Base-by-base conservation (phyloP, 2,329 filamentous ascomycete species). In the Calonectria pseudoturangicola region DNA sequence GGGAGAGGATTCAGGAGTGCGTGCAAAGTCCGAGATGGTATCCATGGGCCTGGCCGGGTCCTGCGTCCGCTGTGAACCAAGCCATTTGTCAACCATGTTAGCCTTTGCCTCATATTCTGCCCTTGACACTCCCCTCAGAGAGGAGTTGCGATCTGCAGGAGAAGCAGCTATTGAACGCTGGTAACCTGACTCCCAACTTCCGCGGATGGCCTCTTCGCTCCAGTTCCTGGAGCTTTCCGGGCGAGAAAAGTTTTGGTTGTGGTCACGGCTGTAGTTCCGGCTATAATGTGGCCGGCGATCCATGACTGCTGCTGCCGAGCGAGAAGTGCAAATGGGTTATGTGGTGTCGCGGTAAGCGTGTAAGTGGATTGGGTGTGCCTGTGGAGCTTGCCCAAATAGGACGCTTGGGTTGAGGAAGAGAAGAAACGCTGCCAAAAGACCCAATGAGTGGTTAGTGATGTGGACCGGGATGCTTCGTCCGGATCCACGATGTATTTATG, bases 161-260 rank as follows among this genome's bases (percentile, higher is more conserved):
- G 79, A 76, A 36, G 76, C 54, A 28, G 75, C 76, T 47, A 70
- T 69, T n/a, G 78, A 73, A 39, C 68, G 68, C n/a, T 78, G 76
- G 51, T 76, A 75, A 51, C 71, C 76, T 28, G 77, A 79, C 39
- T 77, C 76, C 74, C 77, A 78, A 64, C 78, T 81, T 4, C 79
- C 79, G 10, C 77, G 76, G 48, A 80, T 73, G 5, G 78, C 78
- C 45, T 81, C 79, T 9, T 79, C 79, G 30, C 79, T 81, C 79
- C 79, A 81, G n/a, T 80, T 76, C 5, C 78, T 70, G 16, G 78
- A 80, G 68, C 73, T 74, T n/a, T 77, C 78, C n/a, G 74, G 68
- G 56, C 75, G 33, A 25, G 54, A 41, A 60, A 60, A 60, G 21
- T 5, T 8, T 18, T 60, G 74, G 63, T 63, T 70, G 28, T 68